phyloP scores from a whole-genome alignment of 2,329 filamentous ascomycete species.

The Sporothrix mexicana region DNA sequence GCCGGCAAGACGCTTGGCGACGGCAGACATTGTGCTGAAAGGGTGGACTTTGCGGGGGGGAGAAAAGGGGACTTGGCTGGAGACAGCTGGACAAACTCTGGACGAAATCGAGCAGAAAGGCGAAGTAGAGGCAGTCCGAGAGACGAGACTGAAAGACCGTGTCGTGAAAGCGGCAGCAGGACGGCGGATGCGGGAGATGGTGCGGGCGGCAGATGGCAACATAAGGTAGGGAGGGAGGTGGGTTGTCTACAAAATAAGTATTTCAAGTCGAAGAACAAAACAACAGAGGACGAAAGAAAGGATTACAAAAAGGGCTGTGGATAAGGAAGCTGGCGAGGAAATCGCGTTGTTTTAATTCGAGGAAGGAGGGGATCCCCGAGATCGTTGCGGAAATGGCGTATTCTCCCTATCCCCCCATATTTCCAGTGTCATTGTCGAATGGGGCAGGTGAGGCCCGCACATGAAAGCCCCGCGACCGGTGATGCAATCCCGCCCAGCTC shows the following conservation, averaged over 20 bases:
- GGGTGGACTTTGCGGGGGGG: not conserved
- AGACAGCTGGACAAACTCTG: not conserved
- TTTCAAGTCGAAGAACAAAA: not conserved
- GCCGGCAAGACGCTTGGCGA: slow-evolving; percentile 81
- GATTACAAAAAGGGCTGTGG: not conserved
- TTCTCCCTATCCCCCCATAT: not conserved
- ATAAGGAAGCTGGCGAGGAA: slow-evolving; percentile 7
- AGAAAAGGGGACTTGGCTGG: not conserved
- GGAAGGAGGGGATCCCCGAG: not conserved
- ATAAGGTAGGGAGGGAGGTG: slow-evolving; percentile 12
- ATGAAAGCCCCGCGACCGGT: slow-evolving; percentile 31
- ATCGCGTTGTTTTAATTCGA: slow-evolving; percentile 20
- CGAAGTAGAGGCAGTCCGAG: not conserved
- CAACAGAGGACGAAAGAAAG: not conserved
- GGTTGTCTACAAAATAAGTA: not conserved
- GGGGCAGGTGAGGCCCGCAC: slow-evolving; percentile 11
- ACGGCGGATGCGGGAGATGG: slow-evolving; percentile 15
- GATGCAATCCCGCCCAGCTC: slow-evolving; percentile 30
- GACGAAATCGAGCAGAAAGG: not conserved
- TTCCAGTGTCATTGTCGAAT: not conserved
- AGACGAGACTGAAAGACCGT: not conserved
- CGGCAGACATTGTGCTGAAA: slow-evolving; percentile 37
- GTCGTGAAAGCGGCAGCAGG: not conserved
- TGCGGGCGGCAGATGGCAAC: slow-evolving; percentile 31
- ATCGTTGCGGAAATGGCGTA: slow-evolving; percentile 24